phyloP scores from a whole-genome alignment of 257 asterid species.

The Avicennia marina region DNA sequence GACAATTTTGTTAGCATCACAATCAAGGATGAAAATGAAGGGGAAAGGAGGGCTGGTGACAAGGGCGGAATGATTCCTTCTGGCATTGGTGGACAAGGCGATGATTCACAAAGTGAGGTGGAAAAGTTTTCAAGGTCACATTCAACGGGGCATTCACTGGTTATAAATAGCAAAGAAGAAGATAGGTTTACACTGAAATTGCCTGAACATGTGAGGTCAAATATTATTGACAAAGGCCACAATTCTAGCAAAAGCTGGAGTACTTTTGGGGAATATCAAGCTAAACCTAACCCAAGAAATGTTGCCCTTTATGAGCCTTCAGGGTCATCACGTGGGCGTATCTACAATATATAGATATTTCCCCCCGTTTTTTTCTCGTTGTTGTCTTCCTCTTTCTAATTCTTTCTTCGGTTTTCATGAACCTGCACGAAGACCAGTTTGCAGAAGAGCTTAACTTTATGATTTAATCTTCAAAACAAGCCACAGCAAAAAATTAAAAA shows the following conservation, averaged over 20 bases:
- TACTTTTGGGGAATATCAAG: constrained; percentile 42
- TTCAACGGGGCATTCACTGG: constrained; percentile 87
- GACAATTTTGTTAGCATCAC: constrained; percentile 34
- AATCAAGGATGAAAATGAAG: constrained; percentile 29
- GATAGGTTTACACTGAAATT: constrained; percentile 56
- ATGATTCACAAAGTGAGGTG: background rate
- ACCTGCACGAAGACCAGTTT: no score
- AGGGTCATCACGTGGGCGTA: constrained; percentile 15
- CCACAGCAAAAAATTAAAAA: no score
- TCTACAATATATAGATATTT: constrained; percentile 26
- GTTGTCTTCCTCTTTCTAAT: no score
- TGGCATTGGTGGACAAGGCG: background rate
- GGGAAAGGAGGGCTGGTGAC: background rate
- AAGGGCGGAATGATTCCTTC: background rate
- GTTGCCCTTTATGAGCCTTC: constrained; percentile 35
- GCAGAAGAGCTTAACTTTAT: no score
- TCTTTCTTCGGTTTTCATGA: background rate
- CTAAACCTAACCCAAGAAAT: constrained; percentile 12
- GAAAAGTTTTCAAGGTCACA: constrained; percentile 54
- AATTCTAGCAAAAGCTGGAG: constrained; percentile 57
- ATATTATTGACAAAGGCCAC: constrained; percentile 43
- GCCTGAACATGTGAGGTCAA: constrained; percentile 57
- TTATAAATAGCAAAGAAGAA: constrained; percentile 25
- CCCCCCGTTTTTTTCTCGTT: background rate
- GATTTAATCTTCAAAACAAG: no score